phyloP scores from a whole-genome alignment of 2,329 filamentous ascomycete genomes.

The Apiospora aurea region DNA sequence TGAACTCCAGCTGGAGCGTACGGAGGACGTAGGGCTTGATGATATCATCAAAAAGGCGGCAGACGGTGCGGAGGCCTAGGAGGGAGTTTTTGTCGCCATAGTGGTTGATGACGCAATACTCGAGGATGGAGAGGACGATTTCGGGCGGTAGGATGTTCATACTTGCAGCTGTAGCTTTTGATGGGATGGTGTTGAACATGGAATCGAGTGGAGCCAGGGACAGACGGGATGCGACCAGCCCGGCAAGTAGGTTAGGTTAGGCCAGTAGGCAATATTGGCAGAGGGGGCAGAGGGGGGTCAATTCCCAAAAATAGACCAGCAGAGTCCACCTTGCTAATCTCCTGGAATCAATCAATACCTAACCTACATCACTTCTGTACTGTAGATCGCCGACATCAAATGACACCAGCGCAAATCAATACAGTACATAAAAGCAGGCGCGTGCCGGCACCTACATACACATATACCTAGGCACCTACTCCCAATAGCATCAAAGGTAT shows the following conservation, averaged over 20 bases:
- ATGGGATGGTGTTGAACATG: constrained; percentile 3
- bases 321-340: not conserved
- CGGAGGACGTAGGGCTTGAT: constrained; percentile 54
- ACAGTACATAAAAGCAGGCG: too few species aligned
- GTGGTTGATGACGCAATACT: constrained; percentile 47
- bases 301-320: too few species aligned
- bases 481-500: too few species aligned
- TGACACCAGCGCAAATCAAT: too few species aligned
- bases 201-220: constrained; percentile 1
- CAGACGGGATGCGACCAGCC: not conserved
- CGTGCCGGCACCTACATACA: too few species aligned
- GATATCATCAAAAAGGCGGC: constrained; percentile 54
- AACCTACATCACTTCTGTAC: too few species aligned
- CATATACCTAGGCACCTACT: too few species aligned
- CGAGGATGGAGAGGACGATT: constrained; percentile 55
- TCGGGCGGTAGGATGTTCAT: constrained; percentile 58
- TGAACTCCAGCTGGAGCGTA: constrained; percentile 59
- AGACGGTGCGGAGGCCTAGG: constrained; percentile 55
- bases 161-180: not conserved
- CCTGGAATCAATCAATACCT: too few species aligned
- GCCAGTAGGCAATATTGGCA: too few species aligned
- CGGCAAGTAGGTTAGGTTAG: too few species aligned
- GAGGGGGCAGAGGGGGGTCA: too few species aligned
- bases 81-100: constrained; percentile 53
- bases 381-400: too few species aligned